Base-by-base conservation (phyloP, 2,329 filamentous ascomycete genomes). In the Thielaviopsis populi region DNA sequence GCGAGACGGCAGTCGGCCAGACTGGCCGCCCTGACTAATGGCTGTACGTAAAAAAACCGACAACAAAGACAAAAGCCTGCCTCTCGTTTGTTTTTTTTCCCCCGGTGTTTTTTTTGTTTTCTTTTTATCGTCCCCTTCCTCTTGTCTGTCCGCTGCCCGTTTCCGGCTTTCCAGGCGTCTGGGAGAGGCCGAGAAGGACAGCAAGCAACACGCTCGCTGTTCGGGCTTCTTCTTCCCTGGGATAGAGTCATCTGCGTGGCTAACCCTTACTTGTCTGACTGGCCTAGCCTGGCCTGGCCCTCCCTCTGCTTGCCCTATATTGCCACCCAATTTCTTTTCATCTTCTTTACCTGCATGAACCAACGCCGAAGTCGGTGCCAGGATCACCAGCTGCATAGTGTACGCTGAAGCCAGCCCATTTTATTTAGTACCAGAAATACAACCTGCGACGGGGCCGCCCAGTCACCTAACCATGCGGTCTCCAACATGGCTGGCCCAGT, bases 1-100 rank as follows among this genome's bases (percentile, higher is more conserved):
- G 61, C 67, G 50, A 68, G 64, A 41, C 61, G 66, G 24, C 66
- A 65, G 56, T 61, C 63, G 42, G 30, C 54, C 40, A 62, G 63
- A 60, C 40, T 65, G 50, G 11, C 15, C 22, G 37, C 19, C n/a
- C 24, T 40, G 24, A 60, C 46, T 40, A 27, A 40, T 22, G 41
- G 19, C 11, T 61, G 42, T 66, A 43, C 54, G 30, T 66, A 19
- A 54, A 56, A n/a, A 30, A 37, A 5, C n/a, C n/a, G n/a, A 19
- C 3, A 19, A n/a, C 42, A 46, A 19, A n/a, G 8, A 46, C 15
- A n/a, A 17, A 3, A 46, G n/a, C n/a, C n/a, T 24, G 19, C 22
- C 37, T 15, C 13, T 41, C 24, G 17, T 40, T 33, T 30, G 24
- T 24, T 62, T 40, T 33, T 30, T 41, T 24, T 62, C 41, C 37